phyloP scores from a whole-genome alignment of 1,284 basidiomycete genomes.

The Microbotryum silenes-acaulis region DNA sequence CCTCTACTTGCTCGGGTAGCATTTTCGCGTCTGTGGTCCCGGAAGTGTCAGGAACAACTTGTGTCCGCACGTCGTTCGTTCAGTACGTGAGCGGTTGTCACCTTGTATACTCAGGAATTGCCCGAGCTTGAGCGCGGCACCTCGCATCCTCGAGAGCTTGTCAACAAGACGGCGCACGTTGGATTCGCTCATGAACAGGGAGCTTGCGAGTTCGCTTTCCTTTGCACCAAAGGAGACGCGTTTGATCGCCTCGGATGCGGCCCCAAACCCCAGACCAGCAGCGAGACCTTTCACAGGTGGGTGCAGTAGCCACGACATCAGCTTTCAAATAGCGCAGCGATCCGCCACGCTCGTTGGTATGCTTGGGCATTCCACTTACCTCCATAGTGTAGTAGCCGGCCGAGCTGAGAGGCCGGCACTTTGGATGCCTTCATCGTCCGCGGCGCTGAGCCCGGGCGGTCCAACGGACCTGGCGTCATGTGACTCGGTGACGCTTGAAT shows the following conservation, averaged over 20 bases:
- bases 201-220: background rate
- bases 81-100: constrained; percentile 36
- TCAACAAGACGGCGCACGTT: constrained; percentile 85
- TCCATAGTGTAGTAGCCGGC: constrained; percentile 84
- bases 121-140: constrained; percentile 91
- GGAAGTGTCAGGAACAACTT: background rate
- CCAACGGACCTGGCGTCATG: no score
- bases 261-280: constrained; percentile 61
- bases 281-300: constrained; percentile 53
- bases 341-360: background rate
- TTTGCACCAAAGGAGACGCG: constrained; percentile 37
- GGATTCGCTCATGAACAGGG: constrained; percentile 73
- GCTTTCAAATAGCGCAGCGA: background rate
- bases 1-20: constrained; percentile 79
- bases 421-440: constrained; percentile 59
- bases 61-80: background rate
- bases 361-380: constrained; percentile 47
- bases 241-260: constrained; percentile 45
- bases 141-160: constrained; percentile 88
- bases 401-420: constrained; percentile 79
- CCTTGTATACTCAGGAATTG: constrained; percentile 98
- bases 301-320: background rate
- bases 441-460: no score
- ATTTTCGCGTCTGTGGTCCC: constrained; percentile 65
- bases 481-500: no score